Conservation (phyloP, 2,329 filamentous ascomycete species). For the Nothomitra cinnamomea region DNA sequence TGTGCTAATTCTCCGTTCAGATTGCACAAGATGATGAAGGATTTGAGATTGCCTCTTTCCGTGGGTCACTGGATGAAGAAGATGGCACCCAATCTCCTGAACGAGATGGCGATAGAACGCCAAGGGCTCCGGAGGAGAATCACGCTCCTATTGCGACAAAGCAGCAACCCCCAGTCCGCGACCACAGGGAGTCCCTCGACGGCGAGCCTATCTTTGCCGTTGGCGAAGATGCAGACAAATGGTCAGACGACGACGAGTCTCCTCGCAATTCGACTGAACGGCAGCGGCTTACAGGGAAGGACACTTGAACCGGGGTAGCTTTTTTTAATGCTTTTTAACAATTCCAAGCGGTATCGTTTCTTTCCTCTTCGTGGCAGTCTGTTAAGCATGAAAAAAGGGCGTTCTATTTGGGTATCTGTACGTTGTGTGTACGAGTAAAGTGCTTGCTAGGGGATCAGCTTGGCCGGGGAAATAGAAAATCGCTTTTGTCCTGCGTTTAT, state of each 20-base stretch:
- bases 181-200: conserved; percentile 48
- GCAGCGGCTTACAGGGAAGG: conserved; percentile 32
- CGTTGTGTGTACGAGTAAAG: neutral
- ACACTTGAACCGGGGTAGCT: conserved; percentile 9
- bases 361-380: neutral
- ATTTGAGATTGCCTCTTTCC: conserved; percentile 89
- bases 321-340: neutral
- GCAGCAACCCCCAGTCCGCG: conserved; percentile 28
- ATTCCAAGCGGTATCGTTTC: neutral
- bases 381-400: neutral
- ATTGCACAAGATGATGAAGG: conserved; percentile 97
- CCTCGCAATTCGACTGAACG: conserved; percentile 31
- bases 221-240: conserved; percentile 55
- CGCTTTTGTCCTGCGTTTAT: neutral
- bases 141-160: conserved; percentile 35
- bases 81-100: conserved; percentile 18
- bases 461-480: neutral
- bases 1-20: conserved; percentile 20
- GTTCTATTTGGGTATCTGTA: neutral
- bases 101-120: neutral
- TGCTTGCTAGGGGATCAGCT: neutral
- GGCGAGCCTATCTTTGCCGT: conserved; percentile 95
- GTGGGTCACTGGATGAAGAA: conserved; percentile 52
- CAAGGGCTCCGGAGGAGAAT: neutral
- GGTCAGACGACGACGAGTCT: conserved; percentile 56